Percentiles rank a stretch among this genome's conserved stretches.
These are phyloP conservation scores for Stephanodiscus triporus DNA, from an alignment of 108 stramenopile species.

Conservation along the genomic window DNA sequence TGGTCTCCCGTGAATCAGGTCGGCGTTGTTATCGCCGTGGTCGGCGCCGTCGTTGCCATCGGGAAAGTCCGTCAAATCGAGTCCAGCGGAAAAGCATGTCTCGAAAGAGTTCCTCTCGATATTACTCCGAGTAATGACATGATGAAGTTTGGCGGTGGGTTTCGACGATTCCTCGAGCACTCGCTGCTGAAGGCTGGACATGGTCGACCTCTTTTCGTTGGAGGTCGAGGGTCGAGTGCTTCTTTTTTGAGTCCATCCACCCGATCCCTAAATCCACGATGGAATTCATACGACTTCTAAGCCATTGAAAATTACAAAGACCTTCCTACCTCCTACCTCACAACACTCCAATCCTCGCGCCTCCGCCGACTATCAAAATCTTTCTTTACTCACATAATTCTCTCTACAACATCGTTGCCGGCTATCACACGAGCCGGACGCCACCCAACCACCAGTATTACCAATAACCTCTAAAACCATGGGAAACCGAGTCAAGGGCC, in stretches of 20 bases:
- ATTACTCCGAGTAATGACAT: neutral
- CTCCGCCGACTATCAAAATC: too few relatives aligned
- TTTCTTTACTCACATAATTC: too few relatives aligned
- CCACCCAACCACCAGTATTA: neutral
- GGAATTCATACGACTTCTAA: too few relatives aligned
- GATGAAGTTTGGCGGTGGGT: neutral
- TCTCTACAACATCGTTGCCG: too few relatives aligned
- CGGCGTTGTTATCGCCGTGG: neutral
- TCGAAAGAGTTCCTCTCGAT: conserved; percentile 3
- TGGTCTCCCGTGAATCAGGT: neutral
- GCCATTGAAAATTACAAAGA: too few relatives aligned
- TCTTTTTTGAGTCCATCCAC: too few relatives aligned
- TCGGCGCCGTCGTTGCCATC: neutral
- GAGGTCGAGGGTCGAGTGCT: too few relatives aligned
- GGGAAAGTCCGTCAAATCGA: conserved; percentile 6
- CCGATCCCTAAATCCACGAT: too few relatives aligned
- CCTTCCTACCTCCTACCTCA: too few relatives aligned
- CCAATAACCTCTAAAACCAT: conserved; percentile 2
- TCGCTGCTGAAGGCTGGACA: conserved; percentile 11
- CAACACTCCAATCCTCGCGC: too few relatives aligned
- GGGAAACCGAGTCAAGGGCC: conserved; percentile 92
- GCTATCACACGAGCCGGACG: neutral
- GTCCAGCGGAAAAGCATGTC: conserved; percentile 11
- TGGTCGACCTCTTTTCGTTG: neutral
- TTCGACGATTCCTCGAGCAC: neutral